Percentiles rank a stretch among this genome's conserved stretches.
These are phyloP conservation scores for Gentiana straminea DNA, from an alignment of 257 asterid genomes.

Conservation along the genomic window DNA sequence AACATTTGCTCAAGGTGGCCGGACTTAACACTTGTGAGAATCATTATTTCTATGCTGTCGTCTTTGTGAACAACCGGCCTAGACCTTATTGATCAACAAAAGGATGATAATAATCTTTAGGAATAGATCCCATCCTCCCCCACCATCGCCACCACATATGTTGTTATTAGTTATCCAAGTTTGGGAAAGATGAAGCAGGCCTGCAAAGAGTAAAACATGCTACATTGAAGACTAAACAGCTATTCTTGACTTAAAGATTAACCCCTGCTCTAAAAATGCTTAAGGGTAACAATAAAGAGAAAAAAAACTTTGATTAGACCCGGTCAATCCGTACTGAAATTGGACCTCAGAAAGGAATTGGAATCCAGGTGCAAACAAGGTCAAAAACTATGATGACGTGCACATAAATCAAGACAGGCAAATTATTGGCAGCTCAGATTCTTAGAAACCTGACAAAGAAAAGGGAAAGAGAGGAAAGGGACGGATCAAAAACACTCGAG, in stretches of 20 bases:
- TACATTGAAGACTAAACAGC: slow-evolving; percentile 10
- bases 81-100: too few relatives aligned
- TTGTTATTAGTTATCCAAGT: too few relatives aligned
- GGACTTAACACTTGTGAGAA: too few relatives aligned
- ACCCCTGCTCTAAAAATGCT: too few relatives aligned
- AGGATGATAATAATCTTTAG: too few relatives aligned
- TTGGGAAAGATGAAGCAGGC: too few relatives aligned
- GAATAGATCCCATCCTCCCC: too few relatives aligned
- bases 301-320: not conserved
- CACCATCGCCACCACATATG: too few relatives aligned
- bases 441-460: not conserved
- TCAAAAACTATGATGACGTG: not conserved
- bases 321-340: not conserved
- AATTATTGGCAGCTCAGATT: not conserved
- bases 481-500: slow-evolving; percentile 6
- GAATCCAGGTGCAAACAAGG: not conserved
- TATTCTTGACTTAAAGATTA: not conserved
- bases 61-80: too few relatives aligned
- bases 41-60: too few relatives aligned
- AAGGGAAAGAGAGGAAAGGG: not conserved
- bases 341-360: not conserved
- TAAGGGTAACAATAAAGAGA: not conserved
- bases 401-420: not conserved
- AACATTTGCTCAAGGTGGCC: too few relatives aligned
- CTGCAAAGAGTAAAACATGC: slow-evolving; percentile 31